phyloP scores from a whole-genome alignment of 805 yeast genomes.

The Metschnikowia shivogae region DNA sequence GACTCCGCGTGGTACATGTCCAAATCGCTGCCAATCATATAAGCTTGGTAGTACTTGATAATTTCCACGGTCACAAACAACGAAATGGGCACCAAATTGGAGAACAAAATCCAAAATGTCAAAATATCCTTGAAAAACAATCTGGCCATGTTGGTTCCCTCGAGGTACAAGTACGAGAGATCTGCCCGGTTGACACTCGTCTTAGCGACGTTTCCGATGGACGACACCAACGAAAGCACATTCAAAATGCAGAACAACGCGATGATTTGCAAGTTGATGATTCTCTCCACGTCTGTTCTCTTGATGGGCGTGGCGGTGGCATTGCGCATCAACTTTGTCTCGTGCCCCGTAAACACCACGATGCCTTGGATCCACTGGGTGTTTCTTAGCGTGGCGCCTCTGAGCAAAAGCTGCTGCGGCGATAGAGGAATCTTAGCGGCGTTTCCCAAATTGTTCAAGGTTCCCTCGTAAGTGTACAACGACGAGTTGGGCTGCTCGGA shows the following conservation, averaged over 20 bases:
- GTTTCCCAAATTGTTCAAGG: conserved; percentile 52
- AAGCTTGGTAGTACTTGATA: conserved; percentile 93
- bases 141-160: conserved; percentile 60
- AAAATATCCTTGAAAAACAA: conserved; percentile 82
- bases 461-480: conserved; percentile 92
- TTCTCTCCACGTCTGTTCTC: conserved; percentile 93
- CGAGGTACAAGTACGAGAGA: conserved; percentile 63
- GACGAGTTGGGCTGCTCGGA: conserved; percentile 95
- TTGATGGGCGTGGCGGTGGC: conserved; percentile 99
- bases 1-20: conserved; percentile 86
- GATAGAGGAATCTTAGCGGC: conserved; percentile 56
- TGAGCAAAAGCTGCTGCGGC: conserved; percentile 85
- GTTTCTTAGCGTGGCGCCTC: conserved; percentile 95
- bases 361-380: conserved; percentile 95
- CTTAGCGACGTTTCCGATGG: conserved; percentile 82
- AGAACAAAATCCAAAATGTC: conserved; percentile 94
- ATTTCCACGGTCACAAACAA: conserved; percentile 94
- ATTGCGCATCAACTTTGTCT: conserved; percentile 95
- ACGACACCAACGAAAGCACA: conserved; percentile 70
- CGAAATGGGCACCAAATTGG: conserved; percentile 96
- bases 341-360: conserved; percentile 96
- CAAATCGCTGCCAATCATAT: conserved; percentile 86
- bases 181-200: conserved; percentile 48
- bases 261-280: conserved; percentile 87
- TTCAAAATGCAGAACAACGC: conserved; percentile 81